Conservation (phyloP, 495 filamentous ascomycete species). For the Penicillium tannophilum region DNA sequence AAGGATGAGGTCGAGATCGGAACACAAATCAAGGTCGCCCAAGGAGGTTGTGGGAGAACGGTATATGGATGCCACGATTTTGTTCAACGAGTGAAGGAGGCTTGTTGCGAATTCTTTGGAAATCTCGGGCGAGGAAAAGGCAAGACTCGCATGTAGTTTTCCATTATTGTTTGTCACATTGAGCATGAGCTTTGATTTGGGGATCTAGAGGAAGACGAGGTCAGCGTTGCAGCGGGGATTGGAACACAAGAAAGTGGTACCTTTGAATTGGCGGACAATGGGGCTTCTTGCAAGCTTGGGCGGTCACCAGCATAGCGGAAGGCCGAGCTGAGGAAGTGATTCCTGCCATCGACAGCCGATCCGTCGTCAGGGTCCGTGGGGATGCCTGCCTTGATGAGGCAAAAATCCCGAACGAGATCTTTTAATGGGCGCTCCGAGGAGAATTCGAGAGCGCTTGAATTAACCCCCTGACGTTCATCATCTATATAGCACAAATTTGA, state of each 20-base stretch:
- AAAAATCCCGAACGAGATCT: neutral
- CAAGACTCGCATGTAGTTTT: neutral
- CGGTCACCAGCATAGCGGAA: neutral
- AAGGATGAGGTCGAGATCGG: conserved; percentile 1
- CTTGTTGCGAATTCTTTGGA: neutral
- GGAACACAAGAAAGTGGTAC: neutral
- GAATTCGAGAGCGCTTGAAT: neutral
- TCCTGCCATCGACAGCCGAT: neutral
- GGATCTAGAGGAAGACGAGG: neutral
- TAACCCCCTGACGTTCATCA: neutral
- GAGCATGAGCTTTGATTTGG: neutral
- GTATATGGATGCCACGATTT: neutral
- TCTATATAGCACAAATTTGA: neutral
- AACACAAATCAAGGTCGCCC: neutral
- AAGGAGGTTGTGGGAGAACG: neutral
- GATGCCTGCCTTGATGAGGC: neutral
- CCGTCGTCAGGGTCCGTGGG: neutral
- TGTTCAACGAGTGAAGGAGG: neutral
- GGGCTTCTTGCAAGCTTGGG: neutral
- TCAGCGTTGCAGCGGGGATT: no score
- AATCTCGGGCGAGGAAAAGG: neutral
- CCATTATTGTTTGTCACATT: neutral
- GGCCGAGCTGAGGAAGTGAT: neutral
- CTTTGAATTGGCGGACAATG: neutral
- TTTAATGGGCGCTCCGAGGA: neutral